Evolutionary conservation across 345 rosid genomes (phyloP), one percentile per base, ranked within the genome.

Genomic region (Citropsis articulata): DNA sequence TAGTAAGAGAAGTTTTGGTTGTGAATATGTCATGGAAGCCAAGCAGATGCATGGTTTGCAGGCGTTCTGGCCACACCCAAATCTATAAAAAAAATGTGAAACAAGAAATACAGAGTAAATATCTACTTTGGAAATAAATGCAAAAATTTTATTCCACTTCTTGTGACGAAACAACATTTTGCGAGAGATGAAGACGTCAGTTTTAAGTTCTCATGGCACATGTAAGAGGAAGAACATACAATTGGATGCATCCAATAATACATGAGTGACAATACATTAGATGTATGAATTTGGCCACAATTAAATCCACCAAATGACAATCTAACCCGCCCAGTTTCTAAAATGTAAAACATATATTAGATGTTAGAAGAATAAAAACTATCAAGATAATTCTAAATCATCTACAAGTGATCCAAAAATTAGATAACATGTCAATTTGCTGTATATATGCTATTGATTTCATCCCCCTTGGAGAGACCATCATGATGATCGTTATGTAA

Each of bases 21-120:
- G 97, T 91, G 89, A 94, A 92, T 48, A 71, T 77, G 78, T 86
- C 91, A 53, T 89, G 75, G 81, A 79, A 87, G 4, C 94, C 95
- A 36, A 92, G 92, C 62, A 91, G 88, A 84, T 94, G 94, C 92
- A 94, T 88, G 36, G 90, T 91, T 64, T 88, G 92, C 70, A 94
- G 88, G 70, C 97, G 91, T 80, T 94, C 96, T 21, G 93, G 98
- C 97, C 97, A 92, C 79, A 92, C 96, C 97, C 97, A 94, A 86
- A 92, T 91, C 96, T 91, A 66, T 38, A 66, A 72, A 70, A 21
- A 56, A 13, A 45, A 13, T 42, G 74, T 55, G 53, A 60, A 85
- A 69, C 62, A 57, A 66, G 55, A 78, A 73, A 25, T 71, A 70
- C 25, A 72, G 24, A 63, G 33, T 72, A 27, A 75, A 59, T 7